phyloP scores from a whole-genome alignment of 352 stramenopile genomes.

The Phytopythium aichiense region DNA sequence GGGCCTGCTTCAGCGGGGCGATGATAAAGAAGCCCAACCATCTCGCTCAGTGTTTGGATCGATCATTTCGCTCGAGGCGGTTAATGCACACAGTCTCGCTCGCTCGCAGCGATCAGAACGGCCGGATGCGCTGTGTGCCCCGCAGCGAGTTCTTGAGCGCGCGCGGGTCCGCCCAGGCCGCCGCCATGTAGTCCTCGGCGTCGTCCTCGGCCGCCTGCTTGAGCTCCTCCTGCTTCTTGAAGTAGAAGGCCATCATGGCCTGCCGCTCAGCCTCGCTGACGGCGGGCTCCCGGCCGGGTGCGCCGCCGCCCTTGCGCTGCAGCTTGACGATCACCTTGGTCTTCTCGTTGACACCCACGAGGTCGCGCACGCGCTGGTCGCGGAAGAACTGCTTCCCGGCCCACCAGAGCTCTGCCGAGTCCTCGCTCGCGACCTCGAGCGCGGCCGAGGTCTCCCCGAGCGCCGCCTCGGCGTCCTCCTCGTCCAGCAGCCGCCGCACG shows the following conservation, averaged over 20 bases:
- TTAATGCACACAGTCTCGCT: background rate
- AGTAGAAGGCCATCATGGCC: slow-evolving; percentile 97
- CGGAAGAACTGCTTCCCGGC: slow-evolving; percentile 94
- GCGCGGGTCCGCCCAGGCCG: slow-evolving; percentile 92
- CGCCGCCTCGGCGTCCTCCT: slow-evolving; percentile 44
- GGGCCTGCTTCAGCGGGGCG: no score
- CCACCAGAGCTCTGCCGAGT: slow-evolving; percentile 93
- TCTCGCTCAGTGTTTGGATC: no score
- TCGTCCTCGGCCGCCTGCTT: slow-evolving; percentile 85
- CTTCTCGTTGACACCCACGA: slow-evolving; percentile 96
- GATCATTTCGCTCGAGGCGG: no score
- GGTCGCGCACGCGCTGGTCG: slow-evolving; percentile 85
- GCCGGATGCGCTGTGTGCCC: slow-evolving; percentile 82
- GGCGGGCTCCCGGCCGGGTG: slow-evolving; percentile 73
- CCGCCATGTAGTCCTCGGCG: slow-evolving; percentile 94
- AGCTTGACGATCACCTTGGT: slow-evolving; percentile 91
- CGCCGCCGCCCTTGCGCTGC: slow-evolving; percentile 84
- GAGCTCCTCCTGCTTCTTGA: slow-evolving; percentile 88
- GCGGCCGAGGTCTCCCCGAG: slow-evolving; percentile 64
- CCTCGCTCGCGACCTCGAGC: slow-evolving; percentile 74
- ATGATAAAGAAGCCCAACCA: no score
- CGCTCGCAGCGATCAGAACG: slow-evolving; percentile 37
- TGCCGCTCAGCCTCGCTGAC: slow-evolving; percentile 95
- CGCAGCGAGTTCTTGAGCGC: slow-evolving; percentile 92
- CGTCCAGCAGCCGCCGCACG: slow-evolving; percentile 84